These are phyloP conservation scores for Naganishia albida DNA, from an alignment of 1,284 basidiomycete genomes.

Conservation along the genomic window DNA sequence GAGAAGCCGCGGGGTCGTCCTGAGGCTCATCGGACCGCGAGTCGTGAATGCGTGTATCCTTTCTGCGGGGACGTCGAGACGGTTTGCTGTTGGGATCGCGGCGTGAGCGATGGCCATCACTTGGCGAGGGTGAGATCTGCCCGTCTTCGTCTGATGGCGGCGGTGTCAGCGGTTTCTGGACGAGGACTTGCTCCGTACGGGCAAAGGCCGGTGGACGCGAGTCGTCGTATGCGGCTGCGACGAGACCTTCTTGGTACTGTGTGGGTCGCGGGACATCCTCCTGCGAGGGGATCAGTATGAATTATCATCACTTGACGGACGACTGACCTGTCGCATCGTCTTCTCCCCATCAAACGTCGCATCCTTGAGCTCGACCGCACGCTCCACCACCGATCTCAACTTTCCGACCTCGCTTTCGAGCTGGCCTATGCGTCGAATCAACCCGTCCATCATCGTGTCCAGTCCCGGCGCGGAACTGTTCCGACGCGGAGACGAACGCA, in stretches of 20 bases:
- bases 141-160: conserved; percentile 25
- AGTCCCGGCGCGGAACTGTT: not conserved
- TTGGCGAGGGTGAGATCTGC: conserved; percentile 29
- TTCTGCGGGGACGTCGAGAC: conserved; percentile 8
- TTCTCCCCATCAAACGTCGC: conserved; percentile 40
- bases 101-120: conserved; percentile 1
- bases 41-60: conserved; percentile 37
- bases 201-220: conserved; percentile 11
- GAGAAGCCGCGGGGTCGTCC: conserved; percentile 55
- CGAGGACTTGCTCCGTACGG: conserved; percentile 5
- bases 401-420: conserved; percentile 77
- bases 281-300: not conserved
- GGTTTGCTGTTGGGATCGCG: conserved; percentile 7
- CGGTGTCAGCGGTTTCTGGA: conserved; percentile 5
- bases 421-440: conserved; percentile 48
- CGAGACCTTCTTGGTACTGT: conserved; percentile 42
- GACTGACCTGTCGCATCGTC: conserved; percentile 36
- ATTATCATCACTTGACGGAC: not conserved
- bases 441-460: conserved; percentile 12
- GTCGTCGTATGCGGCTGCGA: conserved; percentile 39
- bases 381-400: conserved; percentile 76
- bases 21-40: conserved; percentile 37
- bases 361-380: conserved; percentile 71
- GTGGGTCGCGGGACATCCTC: conserved; percentile 4
- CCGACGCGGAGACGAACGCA: not conserved